phyloP scores from a whole-genome alignment of 2,329 filamentous ascomycete species.

The Colletotrichum chlorophyti region DNA sequence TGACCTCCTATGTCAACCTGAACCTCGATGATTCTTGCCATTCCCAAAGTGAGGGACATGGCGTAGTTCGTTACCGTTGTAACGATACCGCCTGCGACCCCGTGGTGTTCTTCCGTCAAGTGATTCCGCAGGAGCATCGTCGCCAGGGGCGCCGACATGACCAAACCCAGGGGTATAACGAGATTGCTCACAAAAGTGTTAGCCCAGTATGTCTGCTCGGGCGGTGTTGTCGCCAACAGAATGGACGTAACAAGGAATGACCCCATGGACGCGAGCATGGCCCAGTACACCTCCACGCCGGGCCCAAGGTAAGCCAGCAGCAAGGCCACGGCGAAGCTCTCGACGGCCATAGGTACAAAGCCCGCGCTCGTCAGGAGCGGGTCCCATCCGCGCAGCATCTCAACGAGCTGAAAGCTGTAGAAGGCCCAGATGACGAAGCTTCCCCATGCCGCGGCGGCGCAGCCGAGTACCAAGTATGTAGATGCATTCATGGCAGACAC shows the following conservation, averaged over 20 bases:
- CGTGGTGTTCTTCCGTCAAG: slow-evolving; percentile 50
- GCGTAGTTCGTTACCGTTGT: slow-evolving; percentile 72
- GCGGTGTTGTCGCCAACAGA: slow-evolving; percentile 54
- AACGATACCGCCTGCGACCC: slow-evolving; percentile 59
- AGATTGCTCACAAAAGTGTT: slow-evolving; percentile 66
- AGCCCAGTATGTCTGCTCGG: slow-evolving; percentile 67
- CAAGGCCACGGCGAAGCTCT: slow-evolving; percentile 44
- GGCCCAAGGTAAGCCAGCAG: slow-evolving; percentile 54
- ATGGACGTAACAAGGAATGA: slow-evolving; percentile 50
- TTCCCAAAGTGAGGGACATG: slow-evolving; percentile 68
- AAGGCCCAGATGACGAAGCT: slow-evolving; percentile 60
- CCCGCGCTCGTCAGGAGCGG: slow-evolving; percentile 52
- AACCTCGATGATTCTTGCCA: slow-evolving; percentile 68
- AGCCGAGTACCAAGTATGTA: slow-evolving; percentile 61
- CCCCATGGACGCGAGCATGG: slow-evolving; percentile 43
- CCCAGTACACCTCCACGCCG: background rate
- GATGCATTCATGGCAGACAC: slow-evolving; percentile 54
- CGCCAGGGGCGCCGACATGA: slow-evolving; percentile 69
- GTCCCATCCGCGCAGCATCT: slow-evolving; percentile 46
- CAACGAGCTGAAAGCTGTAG: slow-evolving; percentile 56
- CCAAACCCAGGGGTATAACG: slow-evolving; percentile 67
- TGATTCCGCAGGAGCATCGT: slow-evolving; percentile 64
- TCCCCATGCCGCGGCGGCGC: slow-evolving; percentile 59
- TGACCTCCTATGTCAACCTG: slow-evolving; percentile 36
- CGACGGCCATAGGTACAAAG: slow-evolving; percentile 50